A percentile compares a stretch with the other conserved stretches of the same genome.
Evolutionary conservation across 2,329 filamentous ascomycete species (phyloP).

Genomic region (Calonectria ilicicola): DNA sequence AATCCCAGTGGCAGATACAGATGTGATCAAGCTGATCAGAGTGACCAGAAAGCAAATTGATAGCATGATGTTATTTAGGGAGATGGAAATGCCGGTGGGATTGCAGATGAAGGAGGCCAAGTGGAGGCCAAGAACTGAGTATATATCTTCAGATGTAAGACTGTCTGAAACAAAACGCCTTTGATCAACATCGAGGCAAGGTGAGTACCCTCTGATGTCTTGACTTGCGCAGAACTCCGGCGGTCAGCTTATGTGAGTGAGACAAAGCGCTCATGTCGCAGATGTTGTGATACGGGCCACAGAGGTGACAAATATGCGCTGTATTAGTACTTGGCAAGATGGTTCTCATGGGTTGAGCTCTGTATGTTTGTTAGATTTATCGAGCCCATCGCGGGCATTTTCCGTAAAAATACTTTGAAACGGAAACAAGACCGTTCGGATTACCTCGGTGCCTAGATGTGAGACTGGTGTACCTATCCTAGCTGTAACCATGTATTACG

Average conservation of each 20-base stretch:
- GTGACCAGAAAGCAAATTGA: not conserved
- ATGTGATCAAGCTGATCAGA: constrained; percentile 9
- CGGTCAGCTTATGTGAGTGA: not conserved
- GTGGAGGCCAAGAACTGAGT: not conserved
- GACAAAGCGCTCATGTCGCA: not conserved
- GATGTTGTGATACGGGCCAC: too few species aligned
- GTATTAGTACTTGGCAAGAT: too few species aligned
- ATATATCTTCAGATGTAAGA: not conserved
- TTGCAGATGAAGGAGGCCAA: not conserved
- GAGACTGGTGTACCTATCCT: too few species aligned
- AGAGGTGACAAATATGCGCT: too few species aligned
- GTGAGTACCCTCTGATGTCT: not conserved
- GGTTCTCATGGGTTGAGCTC: too few species aligned
- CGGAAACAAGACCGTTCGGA: too few species aligned
- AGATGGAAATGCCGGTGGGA: not conserved
- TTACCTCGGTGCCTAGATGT: too few species aligned
- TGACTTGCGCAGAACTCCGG: not conserved
- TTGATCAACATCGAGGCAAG: not conserved
- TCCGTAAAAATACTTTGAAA: too few species aligned
- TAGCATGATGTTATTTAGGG: not conserved
- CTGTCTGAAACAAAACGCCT: not conserved
- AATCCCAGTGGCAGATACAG: constrained; percentile 27
- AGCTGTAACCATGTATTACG: too few species aligned
- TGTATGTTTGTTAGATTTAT: too few species aligned
- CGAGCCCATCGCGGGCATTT: too few species aligned